phyloP scores from a whole-genome alignment of 2,329 filamentous ascomycete species.

The Stachybotrys chartarum region DNA sequence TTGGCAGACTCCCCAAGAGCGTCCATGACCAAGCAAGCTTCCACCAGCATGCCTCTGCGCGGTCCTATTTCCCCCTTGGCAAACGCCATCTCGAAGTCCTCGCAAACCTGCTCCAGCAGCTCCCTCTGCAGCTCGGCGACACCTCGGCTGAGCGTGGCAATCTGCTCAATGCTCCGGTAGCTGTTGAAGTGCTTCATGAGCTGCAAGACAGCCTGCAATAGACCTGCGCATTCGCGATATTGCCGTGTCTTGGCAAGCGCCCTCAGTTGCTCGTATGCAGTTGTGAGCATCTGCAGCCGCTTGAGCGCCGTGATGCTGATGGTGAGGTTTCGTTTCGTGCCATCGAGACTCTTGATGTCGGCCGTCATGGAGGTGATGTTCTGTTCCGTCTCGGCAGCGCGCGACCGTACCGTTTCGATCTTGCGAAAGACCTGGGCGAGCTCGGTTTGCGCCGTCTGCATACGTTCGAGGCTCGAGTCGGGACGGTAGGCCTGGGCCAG shows the following conservation, averaged over 20 bases:
- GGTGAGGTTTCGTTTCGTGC: constrained; percentile 93
- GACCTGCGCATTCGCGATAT: constrained; percentile 88
- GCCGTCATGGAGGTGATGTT: constrained; percentile 98
- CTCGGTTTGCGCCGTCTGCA: constrained; percentile 85
- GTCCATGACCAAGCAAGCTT: constrained; percentile 92
- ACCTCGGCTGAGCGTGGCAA: constrained; percentile 84
- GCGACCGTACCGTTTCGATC: constrained; percentile 85
- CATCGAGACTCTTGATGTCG: constrained; percentile 94
- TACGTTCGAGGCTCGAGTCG: constrained; percentile 80
- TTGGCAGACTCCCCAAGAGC: constrained; percentile 84
- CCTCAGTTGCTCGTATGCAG: constrained; percentile 93
- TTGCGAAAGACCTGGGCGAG: constrained; percentile 85
- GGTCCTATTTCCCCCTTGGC: constrained; percentile 74
- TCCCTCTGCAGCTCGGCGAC: constrained; percentile 91
- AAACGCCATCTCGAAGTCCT: constrained; percentile 95
- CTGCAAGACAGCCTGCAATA: constrained; percentile 92
- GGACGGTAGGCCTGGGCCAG: constrained; percentile 78
- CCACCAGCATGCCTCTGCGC: constrained; percentile 64
- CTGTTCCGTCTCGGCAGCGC: constrained; percentile 86
- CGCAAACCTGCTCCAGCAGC: constrained; percentile 93
- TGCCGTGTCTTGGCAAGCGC: constrained; percentile 78
- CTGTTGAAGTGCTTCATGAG: constrained; percentile 98
- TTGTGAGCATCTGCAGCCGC: constrained; percentile 95
- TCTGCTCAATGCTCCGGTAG: constrained; percentile 96
- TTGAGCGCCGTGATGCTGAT: constrained; percentile 97